Evolutionary conservation across 305 asterid species (phyloP).

Genomic region (Caryopteris hybrid): DNA sequence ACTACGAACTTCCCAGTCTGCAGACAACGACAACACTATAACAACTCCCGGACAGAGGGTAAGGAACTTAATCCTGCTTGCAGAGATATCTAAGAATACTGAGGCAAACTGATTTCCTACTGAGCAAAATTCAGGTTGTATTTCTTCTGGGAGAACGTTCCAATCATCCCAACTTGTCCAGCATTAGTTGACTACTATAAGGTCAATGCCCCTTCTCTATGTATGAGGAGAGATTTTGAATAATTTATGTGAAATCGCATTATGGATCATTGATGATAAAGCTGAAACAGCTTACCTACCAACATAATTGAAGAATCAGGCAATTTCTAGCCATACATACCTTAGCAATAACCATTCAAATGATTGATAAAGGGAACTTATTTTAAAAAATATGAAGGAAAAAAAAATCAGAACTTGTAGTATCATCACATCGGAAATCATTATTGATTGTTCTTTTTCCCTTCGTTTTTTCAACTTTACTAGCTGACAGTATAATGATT

Average conservation of each 20-base stretch:
- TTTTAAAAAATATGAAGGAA: background rate
- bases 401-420: background rate
- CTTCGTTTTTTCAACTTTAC: background rate
- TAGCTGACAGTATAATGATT: constrained; percentile 14
- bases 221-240: background rate
- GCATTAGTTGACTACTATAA: background rate
- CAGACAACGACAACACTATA: background rate
- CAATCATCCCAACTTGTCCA: background rate
- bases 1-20: background rate
- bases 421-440: constrained; percentile 6
- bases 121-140: background rate
- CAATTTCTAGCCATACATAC: constrained; percentile 4
- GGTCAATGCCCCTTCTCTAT: background rate
- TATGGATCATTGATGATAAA: constrained; percentile 13
- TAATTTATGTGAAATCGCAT: background rate
- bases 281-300: background rate
- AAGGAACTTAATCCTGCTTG: background rate
- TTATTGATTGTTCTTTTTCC: constrained; percentile 2
- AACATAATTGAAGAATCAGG: constrained; percentile 9
- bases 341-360: constrained; percentile 4
- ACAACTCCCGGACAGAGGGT: background rate
- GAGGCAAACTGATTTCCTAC: background rate
- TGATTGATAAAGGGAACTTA: background rate
- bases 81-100: background rate
- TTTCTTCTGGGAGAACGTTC: background rate